These are phyloP conservation scores for Metarhizium robertsii DNA, from an alignment of 2,329 filamentous ascomycete species.

Conservation along the genomic window DNA sequence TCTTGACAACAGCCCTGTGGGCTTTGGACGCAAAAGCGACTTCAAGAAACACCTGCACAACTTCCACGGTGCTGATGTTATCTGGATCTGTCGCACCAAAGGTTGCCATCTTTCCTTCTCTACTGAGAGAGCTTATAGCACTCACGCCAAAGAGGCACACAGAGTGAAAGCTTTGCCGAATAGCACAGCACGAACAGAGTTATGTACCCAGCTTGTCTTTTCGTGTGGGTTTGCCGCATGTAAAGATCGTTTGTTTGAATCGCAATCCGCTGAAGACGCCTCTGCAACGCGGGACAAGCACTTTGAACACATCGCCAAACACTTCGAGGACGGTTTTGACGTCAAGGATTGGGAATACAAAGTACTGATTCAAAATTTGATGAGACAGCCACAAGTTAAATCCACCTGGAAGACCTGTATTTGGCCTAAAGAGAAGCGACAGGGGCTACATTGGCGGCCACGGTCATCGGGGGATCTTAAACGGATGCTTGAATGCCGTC, in stretches of 20 bases:
- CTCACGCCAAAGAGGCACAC: conserved; percentile 33
- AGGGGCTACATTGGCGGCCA: conserved; percentile 29
- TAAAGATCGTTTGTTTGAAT: conserved; percentile 34
- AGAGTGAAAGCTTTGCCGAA: conserved; percentile 31
- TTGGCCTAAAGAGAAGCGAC: conserved; percentile 34
- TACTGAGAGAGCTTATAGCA: conserved; percentile 34
- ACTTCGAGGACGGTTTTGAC: conserved; percentile 33
- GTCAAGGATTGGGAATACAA: conserved; percentile 35
- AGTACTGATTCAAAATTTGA: conserved; percentile 33
- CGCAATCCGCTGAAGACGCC: conserved; percentile 25
- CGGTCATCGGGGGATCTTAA: conserved; percentile 33
- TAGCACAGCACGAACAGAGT: conserved; percentile 29
- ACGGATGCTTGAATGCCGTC: conserved; percentile 34
- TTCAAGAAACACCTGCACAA: conserved; percentile 41
- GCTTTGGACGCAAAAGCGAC: conserved; percentile 36
- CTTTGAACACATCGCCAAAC: conserved; percentile 37
- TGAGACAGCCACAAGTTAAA: conserved; percentile 33
- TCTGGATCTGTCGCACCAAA: conserved; percentile 33
- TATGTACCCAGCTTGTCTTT: conserved; percentile 35
- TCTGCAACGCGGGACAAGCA: conserved; percentile 30
- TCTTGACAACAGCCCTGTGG: conserved; percentile 34
- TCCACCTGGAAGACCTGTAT: conserved; percentile 35
- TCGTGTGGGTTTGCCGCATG: conserved; percentile 33
- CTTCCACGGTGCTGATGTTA: conserved; percentile 33
- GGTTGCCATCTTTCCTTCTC: conserved; percentile 33